Percentiles rank a stretch among this genome's conserved stretches.
phyloP scores from a whole-genome alignment of 176 grass and related monocot species.

The Leersia perrieri region DNA sequence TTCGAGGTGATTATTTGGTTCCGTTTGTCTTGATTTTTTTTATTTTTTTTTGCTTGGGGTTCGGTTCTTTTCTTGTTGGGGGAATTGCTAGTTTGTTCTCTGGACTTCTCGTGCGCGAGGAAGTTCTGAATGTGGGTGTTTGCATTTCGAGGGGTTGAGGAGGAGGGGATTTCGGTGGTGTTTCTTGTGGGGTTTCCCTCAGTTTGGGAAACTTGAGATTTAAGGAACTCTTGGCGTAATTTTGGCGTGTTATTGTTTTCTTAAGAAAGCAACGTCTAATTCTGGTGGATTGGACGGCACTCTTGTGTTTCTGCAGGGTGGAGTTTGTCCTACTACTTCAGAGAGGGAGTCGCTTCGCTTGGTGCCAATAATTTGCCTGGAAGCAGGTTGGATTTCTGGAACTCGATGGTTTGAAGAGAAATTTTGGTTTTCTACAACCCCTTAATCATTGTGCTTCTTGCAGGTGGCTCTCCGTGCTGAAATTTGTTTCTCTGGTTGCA shows the following conservation, averaged over 20 bases:
- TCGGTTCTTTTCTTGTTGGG: background rate
- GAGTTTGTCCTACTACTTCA: conserved; percentile 22
- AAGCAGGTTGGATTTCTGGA: conserved; percentile 44
- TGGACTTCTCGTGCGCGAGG: background rate
- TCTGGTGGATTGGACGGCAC: conserved; percentile 21
- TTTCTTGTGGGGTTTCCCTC: conserved; percentile 27
- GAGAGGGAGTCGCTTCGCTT: background rate
- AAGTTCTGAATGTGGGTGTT: conserved; percentile 36
- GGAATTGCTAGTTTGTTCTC: background rate
- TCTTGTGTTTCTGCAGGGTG: conserved; percentile 28
- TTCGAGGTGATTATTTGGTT: conserved; percentile 42
- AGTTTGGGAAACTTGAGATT: conserved; percentile 15
- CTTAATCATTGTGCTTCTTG: conserved; percentile 3
- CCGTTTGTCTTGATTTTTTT: background rate
- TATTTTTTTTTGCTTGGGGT: background rate
- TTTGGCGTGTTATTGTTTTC: conserved; percentile 42
- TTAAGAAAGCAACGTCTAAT: conserved; percentile 7
- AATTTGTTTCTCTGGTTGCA: conserved; percentile 19
- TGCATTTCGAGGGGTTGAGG: conserved; percentile 10
- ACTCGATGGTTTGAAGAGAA: conserved; percentile 18
- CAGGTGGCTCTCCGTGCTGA: conserved; percentile 16
- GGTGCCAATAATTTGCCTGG: background rate
- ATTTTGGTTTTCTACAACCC: conserved; percentile 1
- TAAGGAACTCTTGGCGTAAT: conserved; percentile 3
- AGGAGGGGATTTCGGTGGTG: conserved; percentile 6